Evolutionary conservation across 192 early-diverging fungal genomes (phyloP).

Genomic region (Coemansia sp.): DNA sequence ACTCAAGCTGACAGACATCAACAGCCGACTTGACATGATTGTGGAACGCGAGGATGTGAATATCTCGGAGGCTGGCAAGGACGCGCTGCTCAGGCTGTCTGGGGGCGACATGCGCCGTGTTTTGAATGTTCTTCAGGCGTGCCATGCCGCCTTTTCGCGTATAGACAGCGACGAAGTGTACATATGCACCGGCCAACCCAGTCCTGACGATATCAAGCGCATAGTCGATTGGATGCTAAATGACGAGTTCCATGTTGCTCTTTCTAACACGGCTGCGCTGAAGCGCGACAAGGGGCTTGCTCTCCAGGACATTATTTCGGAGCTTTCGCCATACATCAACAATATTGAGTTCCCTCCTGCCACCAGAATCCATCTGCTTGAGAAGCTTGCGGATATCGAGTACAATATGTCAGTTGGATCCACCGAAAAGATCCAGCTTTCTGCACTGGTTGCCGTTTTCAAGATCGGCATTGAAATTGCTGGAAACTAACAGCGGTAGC

Average conservation of each 20-base stretch:
- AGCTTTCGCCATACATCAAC: slow-evolving; percentile 67
- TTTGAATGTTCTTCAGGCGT: slow-evolving; percentile 93
- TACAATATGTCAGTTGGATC: slow-evolving; percentile 76
- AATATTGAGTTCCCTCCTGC: slow-evolving; percentile 73
- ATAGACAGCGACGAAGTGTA: slow-evolving; percentile 83
- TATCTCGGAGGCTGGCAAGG: slow-evolving; percentile 75
- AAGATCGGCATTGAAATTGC: slow-evolving; percentile 75
- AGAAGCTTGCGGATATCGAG: slow-evolving; percentile 89
- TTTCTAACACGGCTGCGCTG: slow-evolving; percentile 68
- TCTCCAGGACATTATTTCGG: slow-evolving; percentile 86
- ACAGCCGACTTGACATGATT: slow-evolving; percentile 69
- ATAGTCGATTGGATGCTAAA: slow-evolving; percentile 79
- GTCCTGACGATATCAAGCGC: slow-evolving; percentile 80
- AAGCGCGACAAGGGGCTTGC: slow-evolving; percentile 87
- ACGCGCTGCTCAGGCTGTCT: slow-evolving; percentile 81
- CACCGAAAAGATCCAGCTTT: slow-evolving; percentile 85
- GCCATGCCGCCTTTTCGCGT: slow-evolving; percentile 79
- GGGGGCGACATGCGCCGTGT: slow-evolving; percentile 97
- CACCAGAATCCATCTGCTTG: slow-evolving; percentile 70
- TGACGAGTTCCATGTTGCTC: slow-evolving; percentile 81
- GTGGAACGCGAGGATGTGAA: slow-evolving; percentile 75
- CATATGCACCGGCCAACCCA: slow-evolving; percentile 88
- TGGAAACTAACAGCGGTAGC: too few species aligned
- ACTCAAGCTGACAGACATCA: slow-evolving; percentile 77
- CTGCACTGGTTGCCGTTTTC: slow-evolving; percentile 85